A percentile compares a stretch with the other conserved stretches of the same genome.
Evolutionary conservation across 192 early-diverging fungal species (phyloP).

Genomic region (Backusella luteola): DNA sequence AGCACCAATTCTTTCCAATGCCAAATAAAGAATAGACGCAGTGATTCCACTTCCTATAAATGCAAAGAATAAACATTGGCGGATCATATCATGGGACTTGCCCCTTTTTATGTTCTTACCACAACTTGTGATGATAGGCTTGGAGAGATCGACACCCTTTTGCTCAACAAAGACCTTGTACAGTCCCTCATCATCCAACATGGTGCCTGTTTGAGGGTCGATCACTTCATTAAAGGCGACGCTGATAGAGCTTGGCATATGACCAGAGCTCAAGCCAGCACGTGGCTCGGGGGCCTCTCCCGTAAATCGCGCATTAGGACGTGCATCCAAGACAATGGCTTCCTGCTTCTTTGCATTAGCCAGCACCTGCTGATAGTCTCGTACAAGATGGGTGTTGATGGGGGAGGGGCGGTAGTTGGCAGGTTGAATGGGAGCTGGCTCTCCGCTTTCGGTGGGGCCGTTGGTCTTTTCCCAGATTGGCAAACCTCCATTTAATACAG

Average conservation of each 20-base stretch:
- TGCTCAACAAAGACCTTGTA: constrained; percentile 50
- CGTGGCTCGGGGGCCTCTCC: constrained; percentile 82
- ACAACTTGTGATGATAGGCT: constrained; percentile 78
- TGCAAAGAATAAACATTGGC: neutral
- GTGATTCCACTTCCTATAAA: constrained; percentile 72
- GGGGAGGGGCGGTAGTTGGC: constrained; percentile 37
- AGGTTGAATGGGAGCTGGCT: constrained; percentile 21
- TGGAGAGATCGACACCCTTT: constrained; percentile 64
- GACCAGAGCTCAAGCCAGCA: constrained; percentile 71
- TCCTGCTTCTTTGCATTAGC: constrained; percentile 47
- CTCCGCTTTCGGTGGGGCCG: constrained; percentile 47
- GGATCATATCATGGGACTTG: neutral
- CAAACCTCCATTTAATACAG: constrained; percentile 88
- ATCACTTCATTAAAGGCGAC: constrained; percentile 67
- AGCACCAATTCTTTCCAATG: constrained; percentile 69
- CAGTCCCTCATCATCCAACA: constrained; percentile 56
- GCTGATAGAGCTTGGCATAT: constrained; percentile 80
- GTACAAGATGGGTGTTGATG: constrained; percentile 43
- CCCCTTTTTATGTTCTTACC: constrained; percentile 41
- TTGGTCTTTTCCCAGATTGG: constrained; percentile 69
- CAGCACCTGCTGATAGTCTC: constrained; percentile 57
- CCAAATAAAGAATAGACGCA: constrained; percentile 78
- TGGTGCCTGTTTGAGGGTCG: constrained; percentile 48
- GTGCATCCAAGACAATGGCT: constrained; percentile 66
- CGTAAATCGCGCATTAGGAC: constrained; percentile 59